Evolutionary conservation across 2,329 filamentous ascomycete genomes (phyloP).

Genomic region (Sporothrix pseudoabietina): DNA sequence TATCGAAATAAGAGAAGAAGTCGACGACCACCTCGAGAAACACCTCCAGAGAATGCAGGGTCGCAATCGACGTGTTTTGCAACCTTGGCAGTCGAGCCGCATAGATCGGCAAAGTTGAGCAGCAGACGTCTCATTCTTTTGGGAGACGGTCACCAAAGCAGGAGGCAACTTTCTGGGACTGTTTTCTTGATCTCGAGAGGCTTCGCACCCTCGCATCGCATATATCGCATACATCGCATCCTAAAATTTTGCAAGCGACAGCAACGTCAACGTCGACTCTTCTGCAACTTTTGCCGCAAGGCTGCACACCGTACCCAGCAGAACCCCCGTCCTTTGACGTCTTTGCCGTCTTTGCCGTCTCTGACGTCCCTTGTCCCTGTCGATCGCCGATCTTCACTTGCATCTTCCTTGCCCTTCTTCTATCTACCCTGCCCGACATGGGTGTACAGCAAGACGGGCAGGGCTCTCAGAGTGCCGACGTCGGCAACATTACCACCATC

Average conservation of each 20-base stretch:
- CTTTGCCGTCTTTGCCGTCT: too few relatives aligned
- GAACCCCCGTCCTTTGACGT: too few relatives aligned
- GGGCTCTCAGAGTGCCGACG: background rate
- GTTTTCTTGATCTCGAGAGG: background rate
- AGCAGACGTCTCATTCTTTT: background rate
- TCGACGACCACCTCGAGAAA: background rate
- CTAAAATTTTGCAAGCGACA: background rate
- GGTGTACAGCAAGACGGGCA: slow-evolving; percentile 15
- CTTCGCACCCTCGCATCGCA: background rate
- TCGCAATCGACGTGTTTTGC: background rate
- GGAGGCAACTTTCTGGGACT: background rate
- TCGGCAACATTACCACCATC: background rate
- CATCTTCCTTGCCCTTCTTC: background rate
- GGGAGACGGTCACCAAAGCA: background rate
- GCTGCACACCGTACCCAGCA: slow-evolving; percentile 1
- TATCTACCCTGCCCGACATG: slow-evolving; percentile 1
- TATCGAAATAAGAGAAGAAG: background rate
- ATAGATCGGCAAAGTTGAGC: slow-evolving; percentile 22
- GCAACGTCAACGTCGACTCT: background rate
- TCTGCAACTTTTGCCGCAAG: background rate
- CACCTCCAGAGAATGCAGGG: slow-evolving; percentile 17
- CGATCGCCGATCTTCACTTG: slow-evolving; percentile 11
- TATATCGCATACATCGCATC: background rate
- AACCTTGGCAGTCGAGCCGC: slow-evolving; percentile 19
- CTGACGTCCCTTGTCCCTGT: background rate